phyloP scores from a whole-genome alignment of 176 grass and related monocot genomes.

The Avena atlantica region DNA sequence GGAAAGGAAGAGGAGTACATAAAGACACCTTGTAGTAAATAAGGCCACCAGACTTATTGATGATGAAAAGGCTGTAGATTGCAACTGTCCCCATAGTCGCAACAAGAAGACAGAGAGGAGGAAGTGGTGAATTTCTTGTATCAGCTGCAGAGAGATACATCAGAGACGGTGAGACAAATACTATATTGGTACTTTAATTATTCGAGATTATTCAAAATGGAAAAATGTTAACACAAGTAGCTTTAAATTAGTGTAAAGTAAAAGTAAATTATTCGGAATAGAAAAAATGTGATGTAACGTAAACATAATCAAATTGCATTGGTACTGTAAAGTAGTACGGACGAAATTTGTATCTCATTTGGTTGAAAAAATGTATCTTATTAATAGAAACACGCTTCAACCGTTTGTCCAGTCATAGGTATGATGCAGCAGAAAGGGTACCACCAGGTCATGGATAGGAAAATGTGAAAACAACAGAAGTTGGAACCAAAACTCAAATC shows the following conservation, averaged over 20 bases:
- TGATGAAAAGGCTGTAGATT: conserved; percentile 98
- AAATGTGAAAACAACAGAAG: not conserved
- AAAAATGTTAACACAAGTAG: not conserved
- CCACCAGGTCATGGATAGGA: not conserved
- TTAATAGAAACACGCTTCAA: not conserved
- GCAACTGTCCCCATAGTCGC: conserved; percentile 56
- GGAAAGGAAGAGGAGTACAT: conserved; percentile 23
- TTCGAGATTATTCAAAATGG: not conserved
- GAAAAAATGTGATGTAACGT: not conserved
- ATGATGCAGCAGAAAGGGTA: not conserved
- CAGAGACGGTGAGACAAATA: not conserved
- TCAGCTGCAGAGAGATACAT: conserved; percentile 29
- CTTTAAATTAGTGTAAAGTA: not conserved
- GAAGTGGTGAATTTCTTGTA: not conserved
- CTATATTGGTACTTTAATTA: too few relatives aligned
- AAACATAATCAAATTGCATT: not conserved
- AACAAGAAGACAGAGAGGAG: not conserved
- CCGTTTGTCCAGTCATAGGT: not conserved
- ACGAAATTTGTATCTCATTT: not conserved
- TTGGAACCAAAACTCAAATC: not conserved
- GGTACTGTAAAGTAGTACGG: not conserved
- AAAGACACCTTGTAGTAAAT: conserved; percentile 86
- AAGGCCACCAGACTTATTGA: conserved; percentile 95
- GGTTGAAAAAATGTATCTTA: not conserved
- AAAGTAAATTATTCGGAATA: too few relatives aligned